These are phyloP conservation scores for Quercus robur DNA, from an alignment of 306 rosid species.

Conservation along the genomic window DNA sequence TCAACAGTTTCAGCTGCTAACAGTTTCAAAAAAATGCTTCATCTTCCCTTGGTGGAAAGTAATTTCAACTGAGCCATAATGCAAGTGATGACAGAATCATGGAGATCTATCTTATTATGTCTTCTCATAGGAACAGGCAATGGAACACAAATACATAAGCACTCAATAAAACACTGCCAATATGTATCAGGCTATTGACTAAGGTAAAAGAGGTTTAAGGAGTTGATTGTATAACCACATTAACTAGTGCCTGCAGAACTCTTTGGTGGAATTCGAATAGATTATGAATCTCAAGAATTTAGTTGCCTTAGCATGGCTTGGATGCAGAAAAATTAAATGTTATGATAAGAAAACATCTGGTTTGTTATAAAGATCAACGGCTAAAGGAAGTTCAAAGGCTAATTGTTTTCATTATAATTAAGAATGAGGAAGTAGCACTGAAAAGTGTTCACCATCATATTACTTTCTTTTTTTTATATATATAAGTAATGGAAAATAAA, in stretches of 20 bases:
- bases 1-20: no score
- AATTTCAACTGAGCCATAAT: neutral
- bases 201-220: neutral
- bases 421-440: neutral
- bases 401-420: neutral
- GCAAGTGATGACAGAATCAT: neutral
- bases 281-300: neutral
- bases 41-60: no score
- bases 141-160: neutral
- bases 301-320: no score
- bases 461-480: no score
- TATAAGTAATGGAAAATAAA: neutral
- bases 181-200: neutral
- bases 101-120: neutral
- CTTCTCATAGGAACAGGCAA: neutral
- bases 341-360: no score
- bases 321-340: no score
- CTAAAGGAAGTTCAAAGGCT: neutral
- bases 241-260: neutral
- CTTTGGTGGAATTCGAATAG: neutral
- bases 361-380: no score
- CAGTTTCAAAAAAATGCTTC: no score
- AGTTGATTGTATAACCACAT: neutral
- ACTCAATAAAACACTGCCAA: neutral
- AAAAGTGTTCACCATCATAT: no score